A percentile compares a stretch with the other conserved stretches of the same genome.
phyloP scores from a whole-genome alignment of 164 flowering plant genomes.

The Stephania cephalantha region DNA sequence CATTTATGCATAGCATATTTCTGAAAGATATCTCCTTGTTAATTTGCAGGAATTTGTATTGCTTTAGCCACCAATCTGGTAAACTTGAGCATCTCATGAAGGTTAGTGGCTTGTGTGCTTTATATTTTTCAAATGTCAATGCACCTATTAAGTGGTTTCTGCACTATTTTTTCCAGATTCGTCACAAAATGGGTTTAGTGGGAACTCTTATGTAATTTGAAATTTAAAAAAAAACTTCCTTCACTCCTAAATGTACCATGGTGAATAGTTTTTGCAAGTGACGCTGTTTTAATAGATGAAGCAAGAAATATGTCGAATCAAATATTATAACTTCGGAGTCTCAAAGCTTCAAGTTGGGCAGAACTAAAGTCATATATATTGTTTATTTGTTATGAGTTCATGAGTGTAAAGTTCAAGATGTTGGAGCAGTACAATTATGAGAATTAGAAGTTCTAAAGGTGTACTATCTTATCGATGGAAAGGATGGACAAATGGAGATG shows the following conservation, averaged over 20 bases:
- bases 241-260: neutral
- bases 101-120: conserved; percentile 30
- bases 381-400: too few species aligned
- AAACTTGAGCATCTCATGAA: conserved; percentile 96
- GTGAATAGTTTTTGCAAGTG: too few species aligned
- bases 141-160: neutral
- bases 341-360: too few species aligned
- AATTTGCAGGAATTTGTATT: conserved; percentile 77
- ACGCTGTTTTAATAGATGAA: neutral
- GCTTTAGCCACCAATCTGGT: conserved; percentile 91
- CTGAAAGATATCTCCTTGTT: neutral
- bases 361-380: too few species aligned
- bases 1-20: neutral
- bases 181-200: too few species aligned
- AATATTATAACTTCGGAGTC: too few species aligned
- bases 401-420: too few species aligned
- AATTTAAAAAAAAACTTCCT: neutral
- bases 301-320: neutral
- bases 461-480: too few species aligned
- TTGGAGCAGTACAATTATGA: too few species aligned
- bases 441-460: too few species aligned
- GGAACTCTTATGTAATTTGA: too few species aligned
- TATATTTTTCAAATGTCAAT: neutral
- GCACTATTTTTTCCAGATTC: neutral
- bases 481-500: too few species aligned